Conservation (phyloP, 1,284 basidiomycete species). For the Cutaneotrichosporon sp. region DNA sequence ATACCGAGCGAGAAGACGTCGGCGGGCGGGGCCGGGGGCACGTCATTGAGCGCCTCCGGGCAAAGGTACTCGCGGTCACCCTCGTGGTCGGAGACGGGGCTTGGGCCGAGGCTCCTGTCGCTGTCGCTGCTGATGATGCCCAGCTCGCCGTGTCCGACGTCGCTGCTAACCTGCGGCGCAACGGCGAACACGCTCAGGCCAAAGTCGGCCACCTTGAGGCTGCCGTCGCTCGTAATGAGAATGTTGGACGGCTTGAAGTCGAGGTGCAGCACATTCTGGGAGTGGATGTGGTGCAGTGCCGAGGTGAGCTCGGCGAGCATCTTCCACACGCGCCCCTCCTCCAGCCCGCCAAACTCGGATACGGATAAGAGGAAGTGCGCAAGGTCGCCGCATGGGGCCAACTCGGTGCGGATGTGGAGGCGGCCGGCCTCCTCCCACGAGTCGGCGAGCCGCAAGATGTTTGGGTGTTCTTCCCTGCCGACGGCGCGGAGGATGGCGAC, state of each 20-base stretch:
- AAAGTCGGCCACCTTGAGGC: slow-evolving; percentile 96
- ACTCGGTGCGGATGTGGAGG: slow-evolving; percentile 87
- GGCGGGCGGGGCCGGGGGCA: slow-evolving; percentile 81
- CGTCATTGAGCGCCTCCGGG: slow-evolving; percentile 84
- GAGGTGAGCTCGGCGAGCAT: slow-evolving; percentile 76
- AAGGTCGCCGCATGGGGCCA: slow-evolving; percentile 90
- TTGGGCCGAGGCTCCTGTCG: slow-evolving; percentile 16
- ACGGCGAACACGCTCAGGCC: slow-evolving; percentile 68
- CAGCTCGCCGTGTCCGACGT: background rate
- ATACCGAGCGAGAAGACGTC: slow-evolving; percentile 96
- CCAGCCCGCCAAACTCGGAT: slow-evolving; percentile 76
- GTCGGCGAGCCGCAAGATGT: slow-evolving; percentile 83
- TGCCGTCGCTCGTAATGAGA: slow-evolving; percentile 81
- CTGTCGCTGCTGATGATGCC: background rate
- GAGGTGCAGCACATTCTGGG: slow-evolving; percentile 82
- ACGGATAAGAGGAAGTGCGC: slow-evolving; percentile 85
- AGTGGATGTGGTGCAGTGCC: slow-evolving; percentile 86
- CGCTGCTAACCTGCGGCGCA: background rate
- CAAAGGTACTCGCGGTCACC: slow-evolving; percentile 97
- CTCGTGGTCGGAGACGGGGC: slow-evolving; percentile 56
- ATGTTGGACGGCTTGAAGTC: slow-evolving; percentile 97
- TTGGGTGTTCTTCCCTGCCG: slow-evolving; percentile 62
- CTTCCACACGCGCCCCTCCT: slow-evolving; percentile 97
- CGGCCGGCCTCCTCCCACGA: slow-evolving; percentile 93
- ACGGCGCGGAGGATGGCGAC: slow-evolving; percentile 85